A percentile compares a stretch with the other conserved stretches of the same genome.
phyloP scores from a whole-genome alignment of 306 rosid genomes.

The Vachellia pachyceras region DNA sequence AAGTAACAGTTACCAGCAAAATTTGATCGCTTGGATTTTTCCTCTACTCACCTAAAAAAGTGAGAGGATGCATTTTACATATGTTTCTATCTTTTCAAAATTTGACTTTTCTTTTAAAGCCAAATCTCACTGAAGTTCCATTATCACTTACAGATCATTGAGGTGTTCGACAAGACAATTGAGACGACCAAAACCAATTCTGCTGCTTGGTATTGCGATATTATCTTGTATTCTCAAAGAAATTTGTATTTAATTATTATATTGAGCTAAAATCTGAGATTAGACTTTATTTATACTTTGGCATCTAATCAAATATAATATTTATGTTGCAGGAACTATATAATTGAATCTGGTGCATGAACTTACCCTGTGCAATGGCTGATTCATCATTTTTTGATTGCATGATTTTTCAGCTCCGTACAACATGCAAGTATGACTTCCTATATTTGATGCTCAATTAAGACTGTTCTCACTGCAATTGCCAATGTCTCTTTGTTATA shows the following conservation, averaged over 20 bases:
- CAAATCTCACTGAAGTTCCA: neutral
- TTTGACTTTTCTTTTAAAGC: neutral
- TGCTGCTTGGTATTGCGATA: neutral
- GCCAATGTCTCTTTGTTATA: slow-evolving; percentile 2
- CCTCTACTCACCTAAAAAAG: neutral
- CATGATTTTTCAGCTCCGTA: slow-evolving; percentile 70
- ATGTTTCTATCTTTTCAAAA: neutral
- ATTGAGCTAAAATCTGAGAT: neutral
- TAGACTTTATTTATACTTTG: neutral
- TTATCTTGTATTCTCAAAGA: neutral
- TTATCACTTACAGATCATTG: neutral
- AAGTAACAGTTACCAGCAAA: too few species aligned
- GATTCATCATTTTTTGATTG: slow-evolving; percentile 59
- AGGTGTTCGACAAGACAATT: neutral
- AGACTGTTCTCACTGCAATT: neutral
- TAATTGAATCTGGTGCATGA: slow-evolving; percentile 24
- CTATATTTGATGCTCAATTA: slow-evolving; percentile 14
- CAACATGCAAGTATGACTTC: slow-evolving; percentile 77
- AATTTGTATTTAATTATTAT: slow-evolving; percentile 2
- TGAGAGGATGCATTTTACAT: neutral
- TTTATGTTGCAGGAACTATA: slow-evolving; percentile 41
- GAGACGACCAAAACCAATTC: neutral
- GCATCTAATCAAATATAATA: neutral
- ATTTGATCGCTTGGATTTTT: neutral
- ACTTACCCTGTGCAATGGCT: slow-evolving; percentile 50